Conservation (phyloP, 805 yeast genomes). For the Saturnispora besseyi region DNA sequence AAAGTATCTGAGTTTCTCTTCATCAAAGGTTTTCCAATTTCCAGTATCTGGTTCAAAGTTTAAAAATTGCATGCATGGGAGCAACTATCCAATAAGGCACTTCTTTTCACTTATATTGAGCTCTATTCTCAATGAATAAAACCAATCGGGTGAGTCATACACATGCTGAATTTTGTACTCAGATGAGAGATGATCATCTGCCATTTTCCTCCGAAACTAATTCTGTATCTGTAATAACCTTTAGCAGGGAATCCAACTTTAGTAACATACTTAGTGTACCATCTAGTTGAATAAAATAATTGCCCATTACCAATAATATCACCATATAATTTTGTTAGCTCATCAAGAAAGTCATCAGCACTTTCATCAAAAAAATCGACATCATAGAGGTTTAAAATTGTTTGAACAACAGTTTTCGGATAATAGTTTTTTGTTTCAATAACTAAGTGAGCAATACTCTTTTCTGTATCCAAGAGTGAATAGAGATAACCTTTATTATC, state of each 20-base stretch:
- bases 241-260: slow-evolving; percentile 23
- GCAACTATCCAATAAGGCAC: slow-evolving; percentile 19
- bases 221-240: slow-evolving; percentile 25
- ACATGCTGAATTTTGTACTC: slow-evolving; percentile 30
- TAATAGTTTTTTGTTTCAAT: slow-evolving; percentile 31
- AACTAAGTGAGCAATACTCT: slow-evolving; percentile 25
- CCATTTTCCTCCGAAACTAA: slow-evolving; percentile 23
- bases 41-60: slow-evolving; percentile 18
- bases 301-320: slow-evolving; percentile 31
- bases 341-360: slow-evolving; percentile 5
- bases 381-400: slow-evolving; percentile 12
- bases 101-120: slow-evolving; percentile 22
- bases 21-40: slow-evolving; percentile 26
- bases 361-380: slow-evolving; percentile 19
- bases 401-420: slow-evolving; percentile 26
- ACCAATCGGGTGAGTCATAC: slow-evolving; percentile 30
- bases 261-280: slow-evolving; percentile 25
- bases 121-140: slow-evolving; percentile 22
- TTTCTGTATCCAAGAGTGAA: slow-evolving; percentile 11
- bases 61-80: slow-evolving; percentile 27
- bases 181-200: slow-evolving; percentile 15
- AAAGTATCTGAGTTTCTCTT: slow-evolving; percentile 22
- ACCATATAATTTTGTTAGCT: slow-evolving; percentile 21
- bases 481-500: slow-evolving; percentile 10
- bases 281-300: slow-evolving; percentile 31